Evolutionary conservation across 2,329 filamentous ascomycete species (phyloP).

Genomic region (Fusarium xylarioides): DNA sequence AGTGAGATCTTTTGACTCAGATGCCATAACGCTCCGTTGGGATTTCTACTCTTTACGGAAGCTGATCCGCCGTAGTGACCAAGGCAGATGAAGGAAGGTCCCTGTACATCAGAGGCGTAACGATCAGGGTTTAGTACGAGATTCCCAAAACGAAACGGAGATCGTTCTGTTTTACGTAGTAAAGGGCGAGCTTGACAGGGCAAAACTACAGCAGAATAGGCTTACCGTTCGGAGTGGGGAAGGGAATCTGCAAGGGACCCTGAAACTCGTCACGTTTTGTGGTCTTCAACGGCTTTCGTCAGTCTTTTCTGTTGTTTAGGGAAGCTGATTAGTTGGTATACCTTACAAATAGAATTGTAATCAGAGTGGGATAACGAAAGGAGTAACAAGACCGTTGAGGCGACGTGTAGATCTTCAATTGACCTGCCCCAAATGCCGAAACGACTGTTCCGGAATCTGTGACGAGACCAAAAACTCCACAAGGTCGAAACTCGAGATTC

Average conservation of each 20-base stretch:
- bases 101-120: neutral
- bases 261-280: conserved; percentile 12
- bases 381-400: neutral
- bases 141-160: conserved; percentile 18
- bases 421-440: conserved; percentile 17
- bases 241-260: neutral
- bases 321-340: neutral
- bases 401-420: neutral
- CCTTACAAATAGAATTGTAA: conserved; percentile 13
- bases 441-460: conserved; percentile 7
- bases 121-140: neutral
- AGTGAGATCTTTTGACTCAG: conserved; percentile 12
- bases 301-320: neutral
- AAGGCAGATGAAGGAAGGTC: neutral
- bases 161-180: neutral
- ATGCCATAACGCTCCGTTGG: conserved; percentile 8
- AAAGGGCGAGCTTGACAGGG: neutral
- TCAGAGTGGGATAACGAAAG: neutral
- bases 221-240: conserved; percentile 3
- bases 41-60: neutral
- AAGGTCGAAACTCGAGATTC: neutral
- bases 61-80: neutral
- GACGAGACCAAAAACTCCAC: conserved; percentile 11
- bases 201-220: neutral
- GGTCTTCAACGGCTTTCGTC: neutral